These are phyloP conservation scores for Zymoseptoria ardabiliae DNA, from an alignment of 2,329 filamentous ascomycete species.

Conservation along the genomic window DNA sequence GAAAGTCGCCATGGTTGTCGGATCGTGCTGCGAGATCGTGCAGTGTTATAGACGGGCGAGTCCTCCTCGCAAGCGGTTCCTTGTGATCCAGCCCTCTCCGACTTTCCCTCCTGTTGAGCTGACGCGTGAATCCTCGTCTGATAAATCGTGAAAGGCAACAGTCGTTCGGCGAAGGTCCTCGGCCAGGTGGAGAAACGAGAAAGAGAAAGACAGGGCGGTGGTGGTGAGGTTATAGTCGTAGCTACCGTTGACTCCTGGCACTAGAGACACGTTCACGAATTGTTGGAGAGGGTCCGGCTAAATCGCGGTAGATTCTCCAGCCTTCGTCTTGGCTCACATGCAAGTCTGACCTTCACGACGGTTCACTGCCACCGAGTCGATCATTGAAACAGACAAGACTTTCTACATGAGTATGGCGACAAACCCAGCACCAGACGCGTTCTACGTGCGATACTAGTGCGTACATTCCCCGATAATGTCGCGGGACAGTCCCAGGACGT, in stretches of 20 bases:
- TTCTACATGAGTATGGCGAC: not conserved
- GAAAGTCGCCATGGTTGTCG: conserved; percentile 77
- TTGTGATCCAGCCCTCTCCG: conserved; percentile 23
- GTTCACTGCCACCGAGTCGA: not conserved
- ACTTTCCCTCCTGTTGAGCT: conserved; percentile 6
- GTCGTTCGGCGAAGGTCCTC: not conserved
- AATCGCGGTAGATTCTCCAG: not conserved
- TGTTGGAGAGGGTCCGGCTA: not conserved
- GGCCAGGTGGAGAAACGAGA: not conserved
- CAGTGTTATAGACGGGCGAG: conserved; percentile 12
- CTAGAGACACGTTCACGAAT: not conserved
- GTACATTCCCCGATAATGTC: conserved; percentile 30
- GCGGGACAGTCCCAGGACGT: not conserved
- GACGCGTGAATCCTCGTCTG: not conserved
- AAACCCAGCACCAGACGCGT: conserved; percentile 54
- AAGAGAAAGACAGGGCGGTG: not conserved
- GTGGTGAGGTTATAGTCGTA: not conserved
- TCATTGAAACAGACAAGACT: not conserved
- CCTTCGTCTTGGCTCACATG: not conserved
- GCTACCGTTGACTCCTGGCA: not conserved
- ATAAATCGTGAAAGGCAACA: not conserved
- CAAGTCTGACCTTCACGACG: not conserved
- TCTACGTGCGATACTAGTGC: conserved; percentile 97
- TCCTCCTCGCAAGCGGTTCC: conserved; percentile 23
- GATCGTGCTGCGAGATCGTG: not conserved